Percentiles rank a stretch among this genome's conserved stretches.
Conservation (phyloP, 106 monocot species). For the Acanthochlamys bracteata region DNA sequence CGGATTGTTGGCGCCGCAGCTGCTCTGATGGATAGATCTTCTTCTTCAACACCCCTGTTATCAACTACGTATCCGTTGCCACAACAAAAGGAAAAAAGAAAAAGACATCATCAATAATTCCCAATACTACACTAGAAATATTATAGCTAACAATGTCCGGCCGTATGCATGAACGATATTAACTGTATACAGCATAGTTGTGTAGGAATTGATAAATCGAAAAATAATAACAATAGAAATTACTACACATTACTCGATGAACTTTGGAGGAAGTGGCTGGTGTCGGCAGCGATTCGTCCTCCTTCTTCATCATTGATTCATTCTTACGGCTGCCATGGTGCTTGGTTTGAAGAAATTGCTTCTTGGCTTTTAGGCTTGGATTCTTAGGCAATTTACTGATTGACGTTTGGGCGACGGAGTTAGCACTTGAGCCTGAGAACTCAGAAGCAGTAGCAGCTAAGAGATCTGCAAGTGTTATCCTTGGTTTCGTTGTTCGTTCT, state of each 20-base stretch:
- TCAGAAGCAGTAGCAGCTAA: constrained; percentile 4
- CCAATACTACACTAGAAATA: neutral
- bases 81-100: neutral
- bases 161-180: neutral
- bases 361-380: neutral
- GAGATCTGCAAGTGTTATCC: constrained; percentile 26
- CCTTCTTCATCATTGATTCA: neutral
- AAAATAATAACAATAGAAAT: neutral
- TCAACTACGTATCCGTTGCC: constrained; percentile 14
- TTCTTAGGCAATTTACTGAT: neutral
- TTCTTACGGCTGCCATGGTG: neutral
- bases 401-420: neutral
- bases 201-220: neutral
- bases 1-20: neutral
- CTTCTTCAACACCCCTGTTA: constrained; percentile 20
- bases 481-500: constrained; percentile 7
- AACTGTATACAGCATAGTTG: neutral
- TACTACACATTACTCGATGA: neutral
- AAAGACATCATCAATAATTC: neutral
- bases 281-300: neutral
- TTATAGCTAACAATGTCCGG: neutral
- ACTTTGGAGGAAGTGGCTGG: neutral
- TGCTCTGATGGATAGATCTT: constrained; percentile 11
- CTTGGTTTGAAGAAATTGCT: neutral
- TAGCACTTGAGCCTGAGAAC: neutral